Evolutionary conservation across 2,329 filamentous ascomycete species (phyloP).

Genomic region (Pestalotiopsis sp.): DNA sequence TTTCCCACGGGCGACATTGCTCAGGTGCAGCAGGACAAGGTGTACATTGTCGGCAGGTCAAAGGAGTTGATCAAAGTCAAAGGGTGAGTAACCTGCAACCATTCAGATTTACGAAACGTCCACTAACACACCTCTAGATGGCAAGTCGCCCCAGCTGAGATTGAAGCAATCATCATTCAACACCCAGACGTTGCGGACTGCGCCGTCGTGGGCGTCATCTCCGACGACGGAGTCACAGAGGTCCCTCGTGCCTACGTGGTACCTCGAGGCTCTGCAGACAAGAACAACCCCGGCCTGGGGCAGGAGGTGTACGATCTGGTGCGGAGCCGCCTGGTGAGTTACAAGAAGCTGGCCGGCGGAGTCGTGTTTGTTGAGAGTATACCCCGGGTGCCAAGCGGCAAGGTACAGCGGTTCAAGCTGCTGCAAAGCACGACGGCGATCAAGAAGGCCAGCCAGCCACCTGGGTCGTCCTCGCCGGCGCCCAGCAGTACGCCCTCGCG

Average conservation of each 20-base stretch:
- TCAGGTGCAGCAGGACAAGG: background rate
- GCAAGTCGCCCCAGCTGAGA: constrained; percentile 7
- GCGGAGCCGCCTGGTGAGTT: constrained; percentile 5
- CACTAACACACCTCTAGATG: background rate
- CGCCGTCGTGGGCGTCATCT: background rate
- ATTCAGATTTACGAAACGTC: background rate
- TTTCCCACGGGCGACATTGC: constrained; percentile 7
- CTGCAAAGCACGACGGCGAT: background rate
- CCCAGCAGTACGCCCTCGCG: background rate
- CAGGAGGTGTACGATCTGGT: constrained; percentile 5
- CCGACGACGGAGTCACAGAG: constrained; percentile 5
- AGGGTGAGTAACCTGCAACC: background rate
- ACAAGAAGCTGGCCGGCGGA: constrained; percentile 10
- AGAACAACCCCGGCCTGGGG: background rate
- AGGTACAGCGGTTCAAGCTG: constrained; percentile 10
- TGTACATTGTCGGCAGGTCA: constrained; percentile 6
- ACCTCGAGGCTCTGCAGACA: background rate
- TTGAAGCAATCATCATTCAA: constrained; percentile 7
- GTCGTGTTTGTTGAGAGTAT: constrained; percentile 10
- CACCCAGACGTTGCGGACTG: constrained; percentile 5
- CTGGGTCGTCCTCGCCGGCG: background rate
- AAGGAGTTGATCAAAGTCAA: constrained; percentile 13
- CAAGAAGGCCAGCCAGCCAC: background rate
- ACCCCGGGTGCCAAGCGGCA: constrained; percentile 7
- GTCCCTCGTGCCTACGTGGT: constrained; percentile 8